Base-by-base conservation (phyloP, 768 basidiomycete species). In the Inosperma sp. region DNA sequence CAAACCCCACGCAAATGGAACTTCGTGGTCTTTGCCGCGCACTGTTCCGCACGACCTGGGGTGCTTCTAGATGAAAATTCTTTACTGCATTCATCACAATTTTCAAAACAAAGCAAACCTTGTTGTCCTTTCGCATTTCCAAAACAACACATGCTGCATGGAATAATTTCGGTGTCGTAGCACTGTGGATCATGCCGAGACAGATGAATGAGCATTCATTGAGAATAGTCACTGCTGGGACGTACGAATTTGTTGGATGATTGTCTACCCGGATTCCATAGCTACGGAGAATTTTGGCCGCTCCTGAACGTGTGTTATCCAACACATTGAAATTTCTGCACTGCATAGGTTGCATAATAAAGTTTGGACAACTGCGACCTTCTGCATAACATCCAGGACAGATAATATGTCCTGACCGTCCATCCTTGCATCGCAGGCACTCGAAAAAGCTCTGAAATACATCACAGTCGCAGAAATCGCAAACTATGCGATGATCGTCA, bases 381-480 rank as follows among this genome's bases (percentile, higher is more conserved):
- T 92, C 89, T 4, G 76, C 76, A 59, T 84, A 92, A 65, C 90
- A 93, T 9, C 72, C 72, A 0, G 86, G 68, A 63, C 90, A 93
- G 5, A 89, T 65, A 16, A 76, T 64, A 50, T 80, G 68, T 10
- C 74, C 77, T 1, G 76, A 76, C 9, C 59, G 57, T 14, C 51
- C 59, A 5, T 41, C 39, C 7, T 26, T 39, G 52, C 37, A 46
- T 21, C 29, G 4, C 33, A 36, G 41, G 60, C 89, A 92, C 62
- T 86, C 82, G 55, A 92, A 86, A 62, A 83, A 90, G 53, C 84
- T 83, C 56, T 88, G 83, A 56, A 91, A 92, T 52, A 93, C 78
- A 59, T 93, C 90, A 3, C 78, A 79, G 14, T 81, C 83, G 58
- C 90, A 93, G 62, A 88, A 91, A 61, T 92, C 88, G 59, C 90